Evolutionary conservation across 2,329 filamentous ascomycete species (phyloP).

Genomic region (Chrysosporium queenslandicum): DNA sequence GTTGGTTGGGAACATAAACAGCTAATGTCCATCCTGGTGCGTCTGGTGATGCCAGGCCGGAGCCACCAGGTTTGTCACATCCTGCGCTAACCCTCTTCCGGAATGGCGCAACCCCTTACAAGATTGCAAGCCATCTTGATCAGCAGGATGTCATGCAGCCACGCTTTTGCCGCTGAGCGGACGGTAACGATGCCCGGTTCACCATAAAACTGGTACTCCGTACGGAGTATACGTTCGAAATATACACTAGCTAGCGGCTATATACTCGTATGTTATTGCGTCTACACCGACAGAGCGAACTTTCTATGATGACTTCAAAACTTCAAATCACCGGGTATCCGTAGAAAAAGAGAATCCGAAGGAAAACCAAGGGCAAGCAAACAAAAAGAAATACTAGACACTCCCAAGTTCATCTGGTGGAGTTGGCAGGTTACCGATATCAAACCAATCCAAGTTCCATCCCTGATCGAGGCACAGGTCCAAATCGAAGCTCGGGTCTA

Average conservation of each 20-base stretch:
- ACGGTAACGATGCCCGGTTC: too few species aligned
- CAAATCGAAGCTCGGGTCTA: conserved; percentile 23
- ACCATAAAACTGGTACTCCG: too few species aligned
- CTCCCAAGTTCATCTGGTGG: not conserved
- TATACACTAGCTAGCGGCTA: too few species aligned
- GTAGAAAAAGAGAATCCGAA: not conserved
- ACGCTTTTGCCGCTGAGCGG: too few species aligned
- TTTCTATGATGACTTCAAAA: too few species aligned
- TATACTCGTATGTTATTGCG: too few species aligned
- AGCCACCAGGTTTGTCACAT: not conserved
- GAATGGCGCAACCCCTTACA: not conserved
- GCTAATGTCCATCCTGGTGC: not conserved
- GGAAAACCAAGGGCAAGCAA: not conserved
- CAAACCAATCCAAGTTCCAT: conserved; percentile 33
- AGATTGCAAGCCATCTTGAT: too few species aligned
- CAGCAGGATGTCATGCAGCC: not conserved
- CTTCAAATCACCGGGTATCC: not conserved
- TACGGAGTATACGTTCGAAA: too few species aligned
- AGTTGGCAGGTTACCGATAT: conserved; percentile 10
- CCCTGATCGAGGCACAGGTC: conserved; percentile 33
- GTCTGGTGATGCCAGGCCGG: not conserved
- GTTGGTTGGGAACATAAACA: not conserved
- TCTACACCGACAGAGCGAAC: too few species aligned
- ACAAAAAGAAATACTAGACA: not conserved
- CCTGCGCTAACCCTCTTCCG: not conserved